Base-by-base conservation (phyloP, 2,329 filamentous ascomycete species). In the Fusarium nurragi region DNA sequence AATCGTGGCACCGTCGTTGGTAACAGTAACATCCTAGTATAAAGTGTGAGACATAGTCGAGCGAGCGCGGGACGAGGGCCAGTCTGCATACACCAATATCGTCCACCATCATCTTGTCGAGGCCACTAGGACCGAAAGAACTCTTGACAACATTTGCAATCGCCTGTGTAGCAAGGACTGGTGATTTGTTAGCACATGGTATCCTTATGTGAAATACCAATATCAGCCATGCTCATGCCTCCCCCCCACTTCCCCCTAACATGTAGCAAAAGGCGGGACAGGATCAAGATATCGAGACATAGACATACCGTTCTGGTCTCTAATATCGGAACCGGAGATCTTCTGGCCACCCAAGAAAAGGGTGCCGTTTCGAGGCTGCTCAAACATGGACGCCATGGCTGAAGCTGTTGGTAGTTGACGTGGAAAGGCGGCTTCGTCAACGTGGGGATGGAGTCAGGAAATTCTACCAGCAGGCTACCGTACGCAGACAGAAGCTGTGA, bases 21-120 rank as follows among this genome's bases (percentile, higher is more conserved):
- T 99, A 58, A 99, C 95, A 61, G 95, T 99, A 59, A 99, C 95
- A 83, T 99, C 95, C 90, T 93, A 72, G 39, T 50, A 56, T 57
- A 16, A 38, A 52, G 38, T 64, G 64, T 71, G 60, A 70, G 71
- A 61, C 54, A 57, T 48, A 37, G 55, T 59, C 39, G 40, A 58
- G 44, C 38, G 36, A 59, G 45, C 21, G 48, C 57, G 54, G 60
- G 53, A 65, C 63, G 55, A 44, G 64, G 55, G 50, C 18, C 30
- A 36, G 51, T 53, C 67, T 64, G 73, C 89, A 73, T 87, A 93
- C 90, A 76, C 95, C 95, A 78, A 99, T 98, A 77, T 99, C 95
- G 81, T 99, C 95, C 73, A 99, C 95, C 95, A 99, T 98, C 95
- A 99, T 99, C 87, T 99, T 99, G 79, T 99, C 95, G 69, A 99